phyloP scores from a whole-genome alignment of 495 filamentous ascomycete species.

The Penicillium arizonense region DNA sequence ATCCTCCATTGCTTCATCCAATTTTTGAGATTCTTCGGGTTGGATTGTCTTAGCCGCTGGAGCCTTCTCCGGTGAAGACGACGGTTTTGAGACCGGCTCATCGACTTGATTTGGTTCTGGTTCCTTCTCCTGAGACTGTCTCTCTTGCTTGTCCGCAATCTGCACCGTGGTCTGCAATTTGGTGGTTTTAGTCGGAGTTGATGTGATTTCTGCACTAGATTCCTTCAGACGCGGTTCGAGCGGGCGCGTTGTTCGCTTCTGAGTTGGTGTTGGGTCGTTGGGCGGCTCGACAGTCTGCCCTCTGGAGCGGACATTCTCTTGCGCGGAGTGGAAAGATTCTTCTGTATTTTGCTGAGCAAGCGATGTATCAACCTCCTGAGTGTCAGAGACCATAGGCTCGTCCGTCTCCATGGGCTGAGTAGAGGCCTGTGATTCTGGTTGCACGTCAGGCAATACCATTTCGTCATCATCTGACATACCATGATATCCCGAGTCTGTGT shows the following conservation, averaged over 20 bases:
- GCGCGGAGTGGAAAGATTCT: constrained; percentile 66
- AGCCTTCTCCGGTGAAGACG: constrained; percentile 23
- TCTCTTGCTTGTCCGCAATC: constrained; percentile 12
- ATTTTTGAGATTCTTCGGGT: constrained; percentile 13
- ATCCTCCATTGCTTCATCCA: constrained; percentile 23
- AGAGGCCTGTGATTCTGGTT: constrained; percentile 33
- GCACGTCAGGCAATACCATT: constrained; percentile 32
- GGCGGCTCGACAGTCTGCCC: constrained; percentile 38
- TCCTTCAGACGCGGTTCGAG: constrained; percentile 6
- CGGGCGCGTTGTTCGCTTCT: constrained; percentile 9
- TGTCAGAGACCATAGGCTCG: constrained; percentile 33
- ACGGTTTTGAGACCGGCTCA: neutral
- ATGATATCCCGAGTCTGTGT: constrained; percentile 80
- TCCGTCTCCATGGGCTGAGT: constrained; percentile 34
- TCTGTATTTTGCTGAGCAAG: constrained; percentile 53
- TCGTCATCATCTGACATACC: constrained; percentile 60
- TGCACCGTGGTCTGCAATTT: constrained; percentile 4
- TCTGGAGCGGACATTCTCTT: constrained; percentile 53
- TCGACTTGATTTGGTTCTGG: constrained; percentile 2
- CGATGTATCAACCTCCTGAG: constrained; percentile 24
- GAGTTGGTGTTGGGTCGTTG: constrained; percentile 23
- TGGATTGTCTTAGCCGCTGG: constrained; percentile 8
- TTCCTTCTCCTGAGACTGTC: constrained; percentile 7
- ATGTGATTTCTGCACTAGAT: constrained; percentile 15
- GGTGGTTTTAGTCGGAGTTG: constrained; percentile 14